A percentile compares a stretch with the other conserved stretches of the same genome.
Conservation (phyloP, 768 basidiomycete species). For the Boletus bicolor region DNA sequence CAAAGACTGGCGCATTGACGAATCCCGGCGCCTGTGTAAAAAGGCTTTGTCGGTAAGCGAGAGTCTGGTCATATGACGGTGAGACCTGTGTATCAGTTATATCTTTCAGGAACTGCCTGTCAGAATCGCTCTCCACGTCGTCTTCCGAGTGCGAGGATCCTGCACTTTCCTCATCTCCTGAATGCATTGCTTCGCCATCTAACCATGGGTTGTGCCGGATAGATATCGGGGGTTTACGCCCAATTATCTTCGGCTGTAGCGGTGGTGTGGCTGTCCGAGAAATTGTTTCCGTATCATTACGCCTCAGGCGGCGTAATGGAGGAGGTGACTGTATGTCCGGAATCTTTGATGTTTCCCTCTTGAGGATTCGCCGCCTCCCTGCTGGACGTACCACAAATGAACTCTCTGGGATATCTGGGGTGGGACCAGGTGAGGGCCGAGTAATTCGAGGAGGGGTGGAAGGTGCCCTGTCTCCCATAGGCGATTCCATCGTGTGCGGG, state of each 20-base stretch:
- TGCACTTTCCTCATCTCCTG: constrained; percentile 73
- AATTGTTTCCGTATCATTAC: constrained; percentile 27
- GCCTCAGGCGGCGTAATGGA: constrained; percentile 32
- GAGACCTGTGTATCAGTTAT: constrained; percentile 65
- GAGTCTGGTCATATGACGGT: constrained; percentile 69
- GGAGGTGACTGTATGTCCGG: constrained; percentile 26
- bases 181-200: constrained; percentile 72
- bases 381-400: constrained; percentile 47
- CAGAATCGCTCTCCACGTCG: constrained; percentile 58
- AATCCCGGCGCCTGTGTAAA: constrained; percentile 58
- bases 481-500: constrained; percentile 6
- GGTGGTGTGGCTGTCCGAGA: constrained; percentile 20
- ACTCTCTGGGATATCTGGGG: constrained; percentile 33
- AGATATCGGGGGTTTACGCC: constrained; percentile 29
- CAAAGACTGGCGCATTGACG: constrained; percentile 49
- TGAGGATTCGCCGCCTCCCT: constrained; percentile 26
- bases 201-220: constrained; percentile 46
- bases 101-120: constrained; percentile 63
- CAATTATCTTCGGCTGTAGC: constrained; percentile 19
- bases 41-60: constrained; percentile 67
- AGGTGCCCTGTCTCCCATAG: constrained; percentile 32
- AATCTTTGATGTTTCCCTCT: constrained; percentile 16
- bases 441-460: constrained; percentile 29
- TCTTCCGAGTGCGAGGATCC: constrained; percentile 57
- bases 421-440: constrained; percentile 19